Conservation (phyloP, 495 filamentous ascomycete genomes). For the Aspergillus carlsbadensis region DNA sequence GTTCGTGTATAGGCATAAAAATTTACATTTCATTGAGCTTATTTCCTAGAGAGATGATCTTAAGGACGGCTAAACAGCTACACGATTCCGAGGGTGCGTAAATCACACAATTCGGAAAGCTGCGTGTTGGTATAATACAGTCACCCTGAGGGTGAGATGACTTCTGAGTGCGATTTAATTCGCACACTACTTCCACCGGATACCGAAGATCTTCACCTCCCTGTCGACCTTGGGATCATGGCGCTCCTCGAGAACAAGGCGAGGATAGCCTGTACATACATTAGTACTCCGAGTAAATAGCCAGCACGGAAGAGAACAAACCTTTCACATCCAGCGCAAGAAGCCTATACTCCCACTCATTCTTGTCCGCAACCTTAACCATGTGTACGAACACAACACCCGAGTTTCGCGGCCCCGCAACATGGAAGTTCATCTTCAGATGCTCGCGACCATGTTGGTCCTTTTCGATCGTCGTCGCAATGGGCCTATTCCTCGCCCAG, state of each 20-base stretch:
- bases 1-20: neutral
- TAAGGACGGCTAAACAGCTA: neutral
- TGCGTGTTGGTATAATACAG: constrained; percentile 9
- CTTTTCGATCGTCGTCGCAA: constrained; percentile 69
- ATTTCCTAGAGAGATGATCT: neutral
- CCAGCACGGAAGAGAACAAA: constrained; percentile 10
- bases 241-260: constrained; percentile 41
- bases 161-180: neutral
- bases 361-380: constrained; percentile 58
- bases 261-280: constrained; percentile 35
- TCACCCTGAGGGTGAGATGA: neutral
- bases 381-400: constrained; percentile 79
- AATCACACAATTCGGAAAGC: neutral
- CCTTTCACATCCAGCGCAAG: constrained; percentile 77
- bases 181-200: constrained; percentile 46
- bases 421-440: constrained; percentile 84
- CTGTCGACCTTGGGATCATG: constrained; percentile 35
- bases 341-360: constrained; percentile 77
- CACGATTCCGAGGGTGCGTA: neutral
- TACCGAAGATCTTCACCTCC: constrained; percentile 50
- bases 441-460: constrained; percentile 79
- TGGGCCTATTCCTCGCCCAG: constrained; percentile 82
- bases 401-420: constrained; percentile 74
- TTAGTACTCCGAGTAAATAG: neutral
- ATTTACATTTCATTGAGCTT: constrained; percentile 1